These are phyloP conservation scores for Penicillium olsonii DNA, from an alignment of 2,329 filamentous ascomycete genomes.

Conservation along the genomic window DNA sequence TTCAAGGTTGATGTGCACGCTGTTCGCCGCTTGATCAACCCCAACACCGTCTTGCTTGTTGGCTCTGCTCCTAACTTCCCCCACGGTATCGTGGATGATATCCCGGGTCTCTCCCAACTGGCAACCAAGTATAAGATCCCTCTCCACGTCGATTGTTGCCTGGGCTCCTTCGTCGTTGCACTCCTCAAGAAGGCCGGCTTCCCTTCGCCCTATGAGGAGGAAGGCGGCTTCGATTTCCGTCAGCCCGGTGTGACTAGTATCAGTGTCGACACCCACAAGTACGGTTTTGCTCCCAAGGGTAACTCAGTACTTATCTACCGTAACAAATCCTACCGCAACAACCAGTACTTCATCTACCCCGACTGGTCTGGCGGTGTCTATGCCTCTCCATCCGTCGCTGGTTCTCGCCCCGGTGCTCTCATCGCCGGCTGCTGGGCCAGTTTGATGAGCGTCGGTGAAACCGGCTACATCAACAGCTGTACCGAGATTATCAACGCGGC, in stretches of 20 bases:
- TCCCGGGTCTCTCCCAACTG: conserved; percentile 77
- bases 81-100: conserved; percentile 97
- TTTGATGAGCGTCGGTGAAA: conserved; percentile 83
- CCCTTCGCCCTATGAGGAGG: conserved; percentile 58
- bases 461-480: conserved; percentile 84
- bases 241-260: conserved; percentile 94
- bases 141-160: conserved; percentile 95
- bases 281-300: conserved; percentile 96
- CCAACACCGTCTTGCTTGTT: conserved; percentile 90
- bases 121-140: conserved; percentile 78
- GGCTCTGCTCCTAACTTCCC: conserved; percentile 97
- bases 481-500: conserved; percentile 83
- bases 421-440: conserved; percentile 96
- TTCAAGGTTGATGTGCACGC: conserved; percentile 81
- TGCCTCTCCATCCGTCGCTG: conserved; percentile 87
- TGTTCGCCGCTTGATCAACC: conserved; percentile 83
- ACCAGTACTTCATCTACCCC: conserved; percentile 95
- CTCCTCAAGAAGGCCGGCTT: conserved; percentile 94
- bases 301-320: conserved; percentile 94
- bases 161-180: conserved; percentile 92
- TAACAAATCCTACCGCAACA: conserved; percentile 71
- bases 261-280: conserved; percentile 97
- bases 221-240: conserved; percentile 87
- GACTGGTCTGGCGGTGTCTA: conserved; percentile 97
- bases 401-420: conserved; percentile 85